Base-by-base conservation (phyloP, 805 yeast species). In the Schwanniomyces polymorphus region DNA sequence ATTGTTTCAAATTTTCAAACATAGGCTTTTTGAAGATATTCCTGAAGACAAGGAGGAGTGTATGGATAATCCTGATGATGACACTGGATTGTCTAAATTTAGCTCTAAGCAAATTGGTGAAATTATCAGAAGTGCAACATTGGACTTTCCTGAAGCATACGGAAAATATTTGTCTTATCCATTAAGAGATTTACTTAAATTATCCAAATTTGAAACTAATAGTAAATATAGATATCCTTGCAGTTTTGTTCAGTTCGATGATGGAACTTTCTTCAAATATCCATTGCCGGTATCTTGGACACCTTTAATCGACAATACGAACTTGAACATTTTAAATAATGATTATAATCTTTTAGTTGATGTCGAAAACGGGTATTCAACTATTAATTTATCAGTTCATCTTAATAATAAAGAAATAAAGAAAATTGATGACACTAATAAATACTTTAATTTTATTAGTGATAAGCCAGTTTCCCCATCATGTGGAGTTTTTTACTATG, bases 401-500 rank as follows among this genome's bases (percentile, higher is more conserved):
- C 18, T 21, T 11, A 9, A 33, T 3, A 37, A 23, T 23, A 12
- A 35, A 7, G 35, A 33, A 26, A 33, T 26, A 10, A 37, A 42
- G 17, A 27, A 37, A 17, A 12, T 39, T 4, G 44, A 39, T 26
- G 37, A 44, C 21, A 11, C 27, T 21, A 38, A 35, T 7, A 56
- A 60, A 26, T 69, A 58, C 53, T 64, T 54, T 53, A 73, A 73
- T 53, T 73, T 74, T 51, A 64, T 74, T 21, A 52, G 73, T 11
- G 70, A 74, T 46, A 64, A 65, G 43, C 64, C 68, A 4, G 59
- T 73, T 5, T 48, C 53, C 14, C 57, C 68, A 3, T 55, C 66
- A 3, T 57, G 66, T 2, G 77, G 78, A 1, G 50, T 74, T 1
- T 74, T 59, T 52, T 74, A 74, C 50, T 74, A 72, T 50, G 78